phyloP scores from a whole-genome alignment of 73 alveolate species.

The Vitrella brassicaformis region DNA sequence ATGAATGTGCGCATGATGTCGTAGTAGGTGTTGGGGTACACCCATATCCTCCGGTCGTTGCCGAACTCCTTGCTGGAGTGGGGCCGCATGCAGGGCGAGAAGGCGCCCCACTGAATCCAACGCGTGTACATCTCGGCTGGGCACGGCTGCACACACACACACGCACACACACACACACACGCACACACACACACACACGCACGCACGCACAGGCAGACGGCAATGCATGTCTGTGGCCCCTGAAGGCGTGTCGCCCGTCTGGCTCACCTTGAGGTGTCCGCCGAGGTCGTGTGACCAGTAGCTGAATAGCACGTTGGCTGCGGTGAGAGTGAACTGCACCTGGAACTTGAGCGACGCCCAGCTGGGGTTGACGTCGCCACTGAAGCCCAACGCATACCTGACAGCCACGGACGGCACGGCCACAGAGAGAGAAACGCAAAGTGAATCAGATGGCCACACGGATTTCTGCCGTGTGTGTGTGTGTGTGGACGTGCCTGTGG shows the following conservation, averaged over 20 bases:
- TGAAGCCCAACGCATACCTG: not conserved
- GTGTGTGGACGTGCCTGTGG: no score
- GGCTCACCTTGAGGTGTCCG: no score
- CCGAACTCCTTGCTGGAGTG: conserved; percentile 11
- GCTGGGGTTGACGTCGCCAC: not conserved
- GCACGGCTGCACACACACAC: not conserved
- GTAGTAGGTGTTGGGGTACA: not conserved
- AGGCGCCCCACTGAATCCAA: conserved; percentile 65
- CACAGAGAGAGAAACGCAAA: no score
- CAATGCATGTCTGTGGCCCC: no score
- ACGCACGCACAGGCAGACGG: no score
- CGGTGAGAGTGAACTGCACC: not conserved
- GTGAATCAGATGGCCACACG: no score
- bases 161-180: no score
- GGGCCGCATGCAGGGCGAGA: conserved; percentile 63
- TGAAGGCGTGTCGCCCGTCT: no score
- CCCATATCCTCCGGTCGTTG: not conserved
- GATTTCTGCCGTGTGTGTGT: no score
- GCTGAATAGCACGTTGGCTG: not conserved
- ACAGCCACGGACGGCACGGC: no score
- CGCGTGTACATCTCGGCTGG: not conserved
- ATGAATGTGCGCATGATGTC: not conserved
- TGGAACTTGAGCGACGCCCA: not conserved
- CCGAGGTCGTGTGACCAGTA: not conserved
- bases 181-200: no score